Evolutionary conservation across 2,329 filamentous ascomycete species (phyloP), one percentile per base, ranked within the genome.

Genomic region (Ilyonectria sp.): DNA sequence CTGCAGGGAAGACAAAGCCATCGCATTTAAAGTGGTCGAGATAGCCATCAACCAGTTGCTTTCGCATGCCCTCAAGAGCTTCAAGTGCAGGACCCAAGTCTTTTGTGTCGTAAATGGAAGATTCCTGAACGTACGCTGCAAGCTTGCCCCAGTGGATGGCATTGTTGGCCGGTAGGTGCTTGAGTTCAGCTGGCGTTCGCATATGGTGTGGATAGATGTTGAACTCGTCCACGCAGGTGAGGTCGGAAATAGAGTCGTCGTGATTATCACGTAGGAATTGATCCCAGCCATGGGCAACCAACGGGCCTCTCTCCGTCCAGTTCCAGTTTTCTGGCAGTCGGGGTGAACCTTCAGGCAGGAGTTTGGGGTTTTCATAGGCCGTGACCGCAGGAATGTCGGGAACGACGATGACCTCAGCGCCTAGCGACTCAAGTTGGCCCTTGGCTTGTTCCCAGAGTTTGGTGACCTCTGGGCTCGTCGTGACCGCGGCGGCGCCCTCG

Each of bases 231-330:
- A 86, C 83, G 8, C 75, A 74, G 0, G 76, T 69, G 10, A 87
- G 76, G 47, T 55, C 1, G 81, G 71, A 33, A 31, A 46, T 35
- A 8, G 21, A 52, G 62, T 86, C 83, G 19, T 8, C 74, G 11
- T 31, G 75, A 66, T 86, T 86, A 2, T 75, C 66, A 2, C 71
- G 67, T 1, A 88, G 78, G 60, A 88, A 88, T 43, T 84, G 81
- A 63, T 87, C 82, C 86, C 86, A 88, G 0, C 82, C 81, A 68
- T 84, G 83, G 2, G 86, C 84, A 6, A 87, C 82, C 1, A 87
- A 76, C 17, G 82, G 77, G 31, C 84, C 80, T 49, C 85, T 80
- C 69, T 87, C 86, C 29, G 82, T 80, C 55, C 73, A 75, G 44
- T 83, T 82, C 85, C 85, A 87, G 65, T 83, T 77, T 1, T 81